Evolutionary conservation across 495 filamentous ascomycete genomes (phyloP).

Genomic region (Polyplosphaeria fusca): DNA sequence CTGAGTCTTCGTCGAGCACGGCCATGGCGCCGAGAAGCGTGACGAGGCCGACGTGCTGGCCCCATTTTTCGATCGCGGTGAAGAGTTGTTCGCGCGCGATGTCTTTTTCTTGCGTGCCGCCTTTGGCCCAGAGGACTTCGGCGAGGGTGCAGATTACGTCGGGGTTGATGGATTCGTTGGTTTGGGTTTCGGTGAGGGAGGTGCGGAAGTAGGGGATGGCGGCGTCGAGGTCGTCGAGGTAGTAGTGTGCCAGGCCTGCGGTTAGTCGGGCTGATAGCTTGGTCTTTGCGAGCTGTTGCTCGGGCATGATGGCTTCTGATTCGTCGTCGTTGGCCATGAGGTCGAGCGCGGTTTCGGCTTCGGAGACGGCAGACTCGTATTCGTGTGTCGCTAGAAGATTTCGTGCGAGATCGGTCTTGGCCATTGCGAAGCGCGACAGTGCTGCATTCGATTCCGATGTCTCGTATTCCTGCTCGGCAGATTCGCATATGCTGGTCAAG

Average conservation of each 20-base stretch:
- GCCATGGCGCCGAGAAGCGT: slow-evolving; percentile 79
- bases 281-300: slow-evolving; percentile 57
- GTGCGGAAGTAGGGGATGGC: slow-evolving; percentile 76
- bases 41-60: slow-evolving; percentile 72
- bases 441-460: slow-evolving; percentile 67
- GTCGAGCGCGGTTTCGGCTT: slow-evolving; percentile 46
- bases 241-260: slow-evolving; percentile 76
- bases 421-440: slow-evolving; percentile 72
- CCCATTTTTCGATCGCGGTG: slow-evolving; percentile 65
- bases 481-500: slow-evolving; percentile 62
- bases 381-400: slow-evolving; percentile 64
- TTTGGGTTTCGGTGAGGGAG: slow-evolving; percentile 73
- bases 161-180: slow-evolving; percentile 78
- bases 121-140: slow-evolving; percentile 90
- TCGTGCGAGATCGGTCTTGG: slow-evolving; percentile 84
- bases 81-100: slow-evolving; percentile 80
- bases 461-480: slow-evolving; percentile 79
- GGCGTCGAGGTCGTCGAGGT: slow-evolving; percentile 56
- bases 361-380: slow-evolving; percentile 64
- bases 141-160: slow-evolving; percentile 86
- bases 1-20: slow-evolving; percentile 71
- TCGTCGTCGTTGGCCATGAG: slow-evolving; percentile 37
- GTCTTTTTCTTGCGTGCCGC: slow-evolving; percentile 66
- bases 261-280: slow-evolving; percentile 84
- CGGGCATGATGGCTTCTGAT: slow-evolving; percentile 45